Evolutionary conservation across 805 yeast genomes (phyloP).

Genomic region (Teunomyces kruisii): DNA sequence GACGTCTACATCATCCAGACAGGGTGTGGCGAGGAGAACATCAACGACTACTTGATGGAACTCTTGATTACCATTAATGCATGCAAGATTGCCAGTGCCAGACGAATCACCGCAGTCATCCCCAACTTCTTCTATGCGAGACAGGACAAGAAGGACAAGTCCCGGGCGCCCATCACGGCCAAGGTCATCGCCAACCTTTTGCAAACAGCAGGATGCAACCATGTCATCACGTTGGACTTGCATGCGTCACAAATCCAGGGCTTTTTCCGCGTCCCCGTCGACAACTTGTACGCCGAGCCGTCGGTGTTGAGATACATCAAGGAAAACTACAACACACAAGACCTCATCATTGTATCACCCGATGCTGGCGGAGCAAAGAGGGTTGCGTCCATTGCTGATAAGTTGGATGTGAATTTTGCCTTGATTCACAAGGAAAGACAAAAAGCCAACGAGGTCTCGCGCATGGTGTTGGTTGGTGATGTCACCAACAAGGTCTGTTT

Average conservation of each 20-base stretch:
- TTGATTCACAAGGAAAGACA: constrained; percentile 95
- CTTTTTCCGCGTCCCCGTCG: constrained; percentile 92
- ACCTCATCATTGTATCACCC: constrained; percentile 85
- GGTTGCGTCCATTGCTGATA: constrained; percentile 91
- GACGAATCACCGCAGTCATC: constrained; percentile 89
- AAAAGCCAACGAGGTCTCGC: constrained; percentile 89
- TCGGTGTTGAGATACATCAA: constrained; percentile 78
- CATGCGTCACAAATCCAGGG: constrained; percentile 99
- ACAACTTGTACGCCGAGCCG: constrained; percentile 94
- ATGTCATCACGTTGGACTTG: constrained; percentile 93
- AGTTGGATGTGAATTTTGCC: constrained; percentile 89
- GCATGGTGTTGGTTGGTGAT: constrained; percentile 96
- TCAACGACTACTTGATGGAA: constrained; percentile 87
- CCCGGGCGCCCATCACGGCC: constrained; percentile 95
- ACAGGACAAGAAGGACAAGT: constrained; percentile 95
- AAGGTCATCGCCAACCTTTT: constrained; percentile 88
- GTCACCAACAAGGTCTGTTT: constrained; percentile 81
- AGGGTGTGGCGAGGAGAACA: constrained; percentile 69
- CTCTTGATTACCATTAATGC: constrained; percentile 88
- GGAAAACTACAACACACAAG: constrained; percentile 55
- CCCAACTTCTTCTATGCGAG: constrained; percentile 97
- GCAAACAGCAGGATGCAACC: constrained; percentile 92
- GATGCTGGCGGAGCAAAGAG: constrained; percentile 99
- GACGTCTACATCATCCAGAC: constrained; percentile 85
- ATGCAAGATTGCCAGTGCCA: constrained; percentile 92